These are phyloP conservation scores for Hypoxylon sp. DNA, from an alignment of 2,329 filamentous ascomycete species.

Conservation along the genomic window DNA sequence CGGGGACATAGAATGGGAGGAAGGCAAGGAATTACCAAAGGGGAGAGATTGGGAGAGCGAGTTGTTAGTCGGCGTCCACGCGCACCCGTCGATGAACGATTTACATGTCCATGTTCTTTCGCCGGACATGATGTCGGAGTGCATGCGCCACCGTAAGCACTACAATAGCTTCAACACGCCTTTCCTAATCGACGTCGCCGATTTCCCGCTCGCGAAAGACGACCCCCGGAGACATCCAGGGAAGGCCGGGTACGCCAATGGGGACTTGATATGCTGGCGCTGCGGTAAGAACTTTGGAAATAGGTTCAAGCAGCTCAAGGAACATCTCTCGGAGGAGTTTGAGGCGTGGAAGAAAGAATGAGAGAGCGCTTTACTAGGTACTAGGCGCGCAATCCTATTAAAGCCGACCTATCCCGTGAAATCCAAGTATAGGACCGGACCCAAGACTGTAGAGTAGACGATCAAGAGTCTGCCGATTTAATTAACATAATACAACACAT, in stretches of 20 bases:
- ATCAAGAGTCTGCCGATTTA: background rate
- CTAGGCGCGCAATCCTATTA: background rate
- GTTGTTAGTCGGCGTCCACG: conserved; percentile 84
- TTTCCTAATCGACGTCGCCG: conserved; percentile 84
- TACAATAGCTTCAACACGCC: conserved; percentile 92
- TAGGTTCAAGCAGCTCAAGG: conserved; percentile 71
- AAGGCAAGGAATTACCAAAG: conserved; percentile 67
- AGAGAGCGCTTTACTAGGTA: conserved; percentile 31
- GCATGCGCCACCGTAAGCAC: conserved; percentile 85
- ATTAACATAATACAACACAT: background rate
- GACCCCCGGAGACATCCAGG: conserved; percentile 74
- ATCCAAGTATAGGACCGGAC: background rate
- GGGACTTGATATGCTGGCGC: conserved; percentile 85
- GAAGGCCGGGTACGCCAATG: conserved; percentile 70
- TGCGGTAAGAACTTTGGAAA: conserved; percentile 82
- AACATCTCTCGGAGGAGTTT: conserved; percentile 80
- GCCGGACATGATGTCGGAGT: conserved; percentile 80
- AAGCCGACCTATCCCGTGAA: background rate
- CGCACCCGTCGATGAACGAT: conserved; percentile 91
- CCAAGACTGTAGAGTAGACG: background rate
- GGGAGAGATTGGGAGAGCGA: conserved; percentile 86
- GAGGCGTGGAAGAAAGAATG: conserved; percentile 79
- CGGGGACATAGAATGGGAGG: conserved; percentile 64
- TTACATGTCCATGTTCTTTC: conserved; percentile 91
- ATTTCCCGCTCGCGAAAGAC: conserved; percentile 80